A percentile compares a stretch with the other conserved stretches of the same genome.
Evolutionary conservation across 1,284 basidiomycete genomes (phyloP).

Genomic region (Acaromyces ingoldii): DNA sequence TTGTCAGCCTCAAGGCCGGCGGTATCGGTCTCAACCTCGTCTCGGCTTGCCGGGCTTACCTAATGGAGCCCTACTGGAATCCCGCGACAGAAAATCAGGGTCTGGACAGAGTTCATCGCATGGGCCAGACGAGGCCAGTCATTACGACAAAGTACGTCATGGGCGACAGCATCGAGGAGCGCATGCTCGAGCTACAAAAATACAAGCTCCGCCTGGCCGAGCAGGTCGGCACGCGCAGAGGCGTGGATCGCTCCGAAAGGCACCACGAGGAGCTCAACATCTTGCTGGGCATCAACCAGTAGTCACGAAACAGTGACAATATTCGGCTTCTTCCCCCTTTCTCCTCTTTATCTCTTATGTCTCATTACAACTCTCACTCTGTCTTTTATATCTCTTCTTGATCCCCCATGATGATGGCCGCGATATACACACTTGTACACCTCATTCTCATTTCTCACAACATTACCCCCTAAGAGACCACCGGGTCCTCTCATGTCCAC

Average conservation of each 20-base stretch:
- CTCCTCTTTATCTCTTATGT: no score
- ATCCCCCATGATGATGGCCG: no score
- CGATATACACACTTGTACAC: no score
- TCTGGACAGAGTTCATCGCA: slow-evolving; percentile 44
- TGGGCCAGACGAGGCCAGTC: slow-evolving; percentile 43
- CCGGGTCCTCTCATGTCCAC: no score
- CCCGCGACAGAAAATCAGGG: slow-evolving; percentile 72
- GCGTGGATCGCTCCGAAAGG: background rate
- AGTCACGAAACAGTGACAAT: no score
- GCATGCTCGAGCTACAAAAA: slow-evolving; percentile 45
- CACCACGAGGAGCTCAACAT: slow-evolving; percentile 1
- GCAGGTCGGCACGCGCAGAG: slow-evolving; percentile 30
- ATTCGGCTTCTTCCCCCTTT: no score
- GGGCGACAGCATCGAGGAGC: slow-evolving; percentile 47
- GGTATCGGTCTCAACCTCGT: slow-evolving; percentile 66
- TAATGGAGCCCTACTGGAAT: slow-evolving; percentile 97
- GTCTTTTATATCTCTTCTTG: no score
- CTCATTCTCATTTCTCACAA: no score
- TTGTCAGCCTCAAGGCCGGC: slow-evolving; percentile 50
- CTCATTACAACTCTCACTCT: no score
- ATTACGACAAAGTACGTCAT: slow-evolving; percentile 48
- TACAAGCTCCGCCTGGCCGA: slow-evolving; percentile 48
- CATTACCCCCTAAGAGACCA: no score
- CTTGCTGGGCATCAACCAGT: background rate
- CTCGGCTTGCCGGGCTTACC: slow-evolving; percentile 64